Percentiles rank a stretch among this genome's conserved stretches.
phyloP scores from a whole-genome alignment of 208 protist genomes.

The Acanthamoeba comandoni region DNA sequence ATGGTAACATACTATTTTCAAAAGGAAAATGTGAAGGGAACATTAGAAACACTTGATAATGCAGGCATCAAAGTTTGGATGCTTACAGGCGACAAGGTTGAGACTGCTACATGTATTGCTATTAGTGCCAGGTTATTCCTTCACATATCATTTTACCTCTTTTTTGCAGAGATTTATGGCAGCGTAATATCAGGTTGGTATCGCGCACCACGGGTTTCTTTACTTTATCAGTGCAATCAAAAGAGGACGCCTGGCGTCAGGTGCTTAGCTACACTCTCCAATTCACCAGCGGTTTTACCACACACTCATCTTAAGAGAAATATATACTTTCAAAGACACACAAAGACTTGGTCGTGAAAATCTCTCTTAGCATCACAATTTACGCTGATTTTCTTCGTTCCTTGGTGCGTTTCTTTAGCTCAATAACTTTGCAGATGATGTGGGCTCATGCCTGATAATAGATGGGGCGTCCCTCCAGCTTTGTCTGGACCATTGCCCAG shows the following conservation, averaged over 20 bases:
- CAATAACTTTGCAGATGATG: constrained; percentile 4
- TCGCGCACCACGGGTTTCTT: neutral
- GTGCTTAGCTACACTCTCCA: too few species aligned
- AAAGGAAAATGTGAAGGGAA: constrained; percentile 86
- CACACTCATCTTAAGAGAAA: too few species aligned
- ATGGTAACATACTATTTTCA: neutral
- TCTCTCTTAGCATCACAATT: too few species aligned
- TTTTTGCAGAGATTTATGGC: too few species aligned
- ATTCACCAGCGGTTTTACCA: too few species aligned
- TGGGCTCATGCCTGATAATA: constrained; percentile 82
- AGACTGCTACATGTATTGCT: constrained; percentile 95
- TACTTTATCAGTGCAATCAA: neutral
- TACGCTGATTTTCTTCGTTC: too few species aligned
- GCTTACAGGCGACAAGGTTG: constrained; percentile 97
- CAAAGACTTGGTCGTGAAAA: too few species aligned
- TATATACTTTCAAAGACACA: too few species aligned
- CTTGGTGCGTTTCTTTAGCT: neutral
- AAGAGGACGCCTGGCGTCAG: constrained; percentile 3
- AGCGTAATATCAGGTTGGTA: too few species aligned
- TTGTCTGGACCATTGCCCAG: constrained; percentile 84
- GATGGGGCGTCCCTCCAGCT: constrained; percentile 88
- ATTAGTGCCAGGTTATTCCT: constrained; percentile 88
- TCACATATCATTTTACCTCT: too few species aligned
- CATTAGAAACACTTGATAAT: constrained; percentile 95
- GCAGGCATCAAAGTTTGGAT: constrained; percentile 98